Evolutionary conservation across 1,284 basidiomycete species (phyloP), one percentile per base, ranked within the genome.

Genomic region (Hemileccinum hortonii): DNA sequence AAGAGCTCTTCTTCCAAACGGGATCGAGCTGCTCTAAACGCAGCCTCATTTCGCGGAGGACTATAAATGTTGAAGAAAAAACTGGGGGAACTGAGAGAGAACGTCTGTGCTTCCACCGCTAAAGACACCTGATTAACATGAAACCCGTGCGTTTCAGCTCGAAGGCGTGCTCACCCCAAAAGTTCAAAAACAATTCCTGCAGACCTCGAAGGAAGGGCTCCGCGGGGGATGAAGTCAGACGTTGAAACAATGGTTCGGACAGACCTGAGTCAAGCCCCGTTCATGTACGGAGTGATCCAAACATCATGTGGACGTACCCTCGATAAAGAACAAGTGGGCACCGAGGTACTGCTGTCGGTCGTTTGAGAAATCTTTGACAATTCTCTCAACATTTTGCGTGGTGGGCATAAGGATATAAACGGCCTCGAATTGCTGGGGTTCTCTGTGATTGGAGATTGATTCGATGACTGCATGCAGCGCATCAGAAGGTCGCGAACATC

Each of bases 351-450:
- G 91, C 54, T 82, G 80, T 50, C 74, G 71, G 6, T 79, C 79
- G 52, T 74, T 72, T 10, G 81, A 77, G 66, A 94, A 96, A 72
- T 98, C 95, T 29, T 78, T 82, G 62, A 98, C 89, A 65, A 99
- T 81, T 18, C 94, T 83, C 56, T 97, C 88, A 44, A 98, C 84
- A 69, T 99, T 99, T 73, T 94, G 90, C 4, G 84, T 85, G 1
- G 97, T 99, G 14, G 97, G 92, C 78, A 95, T 96, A 56, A 99
- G 78, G 57, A 99, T 75, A 72, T 99, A 99, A 63, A 98, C 77
- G 22, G 92, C 94, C 71, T 97, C 92, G 48, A 94, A 86, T 43
- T 81, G 83, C 67, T 94, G 90, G 1, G 89, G 84, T 47, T 89
- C 85, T 59, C 94, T 81, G 65, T 81, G 68, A 65, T 70, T 83